These are phyloP conservation scores for Fagus crenata DNA, from an alignment of 306 rosid species.

Conservation along the genomic window DNA sequence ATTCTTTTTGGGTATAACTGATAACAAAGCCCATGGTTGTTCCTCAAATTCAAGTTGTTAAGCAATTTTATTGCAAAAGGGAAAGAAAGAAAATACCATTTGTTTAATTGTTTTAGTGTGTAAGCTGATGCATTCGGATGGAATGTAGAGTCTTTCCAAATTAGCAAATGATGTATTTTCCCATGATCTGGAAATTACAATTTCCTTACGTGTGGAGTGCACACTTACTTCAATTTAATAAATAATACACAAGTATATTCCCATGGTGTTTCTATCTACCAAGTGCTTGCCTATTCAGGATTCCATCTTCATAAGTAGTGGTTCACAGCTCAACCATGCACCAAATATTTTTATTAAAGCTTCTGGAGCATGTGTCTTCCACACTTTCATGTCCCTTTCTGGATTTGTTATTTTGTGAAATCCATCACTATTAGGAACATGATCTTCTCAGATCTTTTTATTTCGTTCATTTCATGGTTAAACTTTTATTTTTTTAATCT, in stretches of 20 bases:
- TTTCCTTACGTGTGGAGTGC: background rate
- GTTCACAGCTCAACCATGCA: background rate
- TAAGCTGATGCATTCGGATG: background rate
- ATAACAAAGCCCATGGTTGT: too few species aligned
- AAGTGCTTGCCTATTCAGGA: slow-evolving; percentile 1
- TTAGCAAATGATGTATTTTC: background rate
- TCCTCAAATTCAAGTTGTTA: too few species aligned
- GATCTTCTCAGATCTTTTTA: too few species aligned
- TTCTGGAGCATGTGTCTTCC: background rate
- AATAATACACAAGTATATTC: background rate
- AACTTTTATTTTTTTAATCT: too few species aligned
- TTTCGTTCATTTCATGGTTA: background rate
- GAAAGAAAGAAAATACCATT: background rate
- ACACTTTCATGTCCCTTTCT: background rate
- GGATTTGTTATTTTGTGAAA: too few species aligned
- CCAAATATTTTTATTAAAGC: background rate
- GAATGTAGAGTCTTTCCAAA: background rate
- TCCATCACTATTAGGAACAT: too few species aligned
- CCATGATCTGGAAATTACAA: background rate
- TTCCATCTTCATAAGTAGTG: background rate
- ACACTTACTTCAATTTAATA: background rate
- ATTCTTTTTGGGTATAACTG: too few species aligned
- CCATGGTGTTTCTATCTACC: background rate
- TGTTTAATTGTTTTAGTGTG: background rate
- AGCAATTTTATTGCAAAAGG: too few species aligned